Conservation (phyloP, 306 rosid genomes). For the Canavalia ensiformis region DNA sequence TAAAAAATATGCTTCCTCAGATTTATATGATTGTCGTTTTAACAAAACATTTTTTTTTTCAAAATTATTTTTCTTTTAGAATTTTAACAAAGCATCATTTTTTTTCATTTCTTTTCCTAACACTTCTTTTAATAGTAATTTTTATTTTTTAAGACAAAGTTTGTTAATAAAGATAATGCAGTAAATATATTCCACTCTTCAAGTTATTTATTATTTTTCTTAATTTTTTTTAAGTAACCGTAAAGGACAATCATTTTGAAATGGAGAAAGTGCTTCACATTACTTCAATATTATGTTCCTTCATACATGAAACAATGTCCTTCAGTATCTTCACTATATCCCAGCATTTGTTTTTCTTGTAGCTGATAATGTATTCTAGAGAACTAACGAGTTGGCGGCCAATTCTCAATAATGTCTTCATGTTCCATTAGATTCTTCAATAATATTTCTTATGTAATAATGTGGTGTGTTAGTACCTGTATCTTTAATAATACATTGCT, state of each 20-base stretch:
- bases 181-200: no score
- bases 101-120: no score
- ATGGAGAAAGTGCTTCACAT: not conserved
- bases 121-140: no score
- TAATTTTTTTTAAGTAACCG: no score
- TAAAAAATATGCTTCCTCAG: not conserved
- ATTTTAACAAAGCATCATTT: no score
- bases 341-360: not conserved
- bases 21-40: no score
- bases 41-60: no score
- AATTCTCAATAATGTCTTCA: constrained; percentile 48
- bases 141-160: no score
- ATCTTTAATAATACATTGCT: constrained; percentile 41
- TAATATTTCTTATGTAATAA: constrained; percentile 33
- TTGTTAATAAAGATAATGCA: no score
- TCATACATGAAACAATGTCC: constrained; percentile 2
- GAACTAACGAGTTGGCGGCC: constrained; percentile 25
- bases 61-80: no score
- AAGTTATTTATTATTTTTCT: no score
- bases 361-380: constrained; percentile 7
- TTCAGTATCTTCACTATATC: constrained; percentile 23
- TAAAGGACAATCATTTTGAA: no score
- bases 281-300: constrained; percentile 13
- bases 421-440: constrained; percentile 51
- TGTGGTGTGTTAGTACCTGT: constrained; percentile 3